phyloP scores from a whole-genome alignment of 2,329 filamentous ascomycete genomes.

The Gaeumannomyces tritici region DNA sequence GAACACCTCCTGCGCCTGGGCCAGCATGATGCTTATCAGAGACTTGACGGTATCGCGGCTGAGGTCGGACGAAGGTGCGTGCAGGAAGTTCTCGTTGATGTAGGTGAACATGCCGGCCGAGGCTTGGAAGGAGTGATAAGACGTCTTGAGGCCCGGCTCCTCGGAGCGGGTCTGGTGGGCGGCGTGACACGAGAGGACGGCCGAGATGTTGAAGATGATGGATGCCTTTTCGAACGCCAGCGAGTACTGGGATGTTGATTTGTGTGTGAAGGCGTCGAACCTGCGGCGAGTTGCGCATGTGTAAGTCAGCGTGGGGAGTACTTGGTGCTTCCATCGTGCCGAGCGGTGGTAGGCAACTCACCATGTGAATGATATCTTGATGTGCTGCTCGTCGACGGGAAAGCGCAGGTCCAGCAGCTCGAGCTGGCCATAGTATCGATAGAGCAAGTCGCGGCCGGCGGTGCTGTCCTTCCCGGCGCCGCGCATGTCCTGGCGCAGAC shows the following conservation, averaged over 20 bases:
- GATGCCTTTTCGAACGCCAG: constrained; percentile 97
- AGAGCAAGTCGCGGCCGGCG: constrained; percentile 83
- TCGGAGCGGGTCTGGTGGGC: constrained; percentile 87
- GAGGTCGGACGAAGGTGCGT: constrained; percentile 91
- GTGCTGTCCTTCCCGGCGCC: constrained; percentile 95
- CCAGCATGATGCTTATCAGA: constrained; percentile 84
- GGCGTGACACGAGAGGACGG: constrained; percentile 91
- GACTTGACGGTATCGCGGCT: constrained; percentile 95
- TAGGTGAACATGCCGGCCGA: constrained; percentile 99
- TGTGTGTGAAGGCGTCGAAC: constrained; percentile 99
- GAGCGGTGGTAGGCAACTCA: constrained; percentile 28
- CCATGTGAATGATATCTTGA: constrained; percentile 99
- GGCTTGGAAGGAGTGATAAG: constrained; percentile 96
- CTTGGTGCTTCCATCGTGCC: not conserved
- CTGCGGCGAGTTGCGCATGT: constrained; percentile 31
- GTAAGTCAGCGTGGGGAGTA: not conserved
- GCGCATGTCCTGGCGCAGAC: constrained; percentile 94
- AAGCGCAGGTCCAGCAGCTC: constrained; percentile 91
- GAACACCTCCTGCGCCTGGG: constrained; percentile 95
- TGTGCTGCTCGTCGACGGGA: constrained; percentile 96
- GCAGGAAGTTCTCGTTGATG: constrained; percentile 98
- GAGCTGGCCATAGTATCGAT: constrained; percentile 95
- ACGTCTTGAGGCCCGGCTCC: constrained; percentile 86
- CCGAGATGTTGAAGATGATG: constrained; percentile 98
- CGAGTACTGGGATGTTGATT: constrained; percentile 93